These are phyloP conservation scores for Microstegium vimineum DNA, from an alignment of 176 grass and related monocot genomes.

Conservation along the genomic window DNA sequence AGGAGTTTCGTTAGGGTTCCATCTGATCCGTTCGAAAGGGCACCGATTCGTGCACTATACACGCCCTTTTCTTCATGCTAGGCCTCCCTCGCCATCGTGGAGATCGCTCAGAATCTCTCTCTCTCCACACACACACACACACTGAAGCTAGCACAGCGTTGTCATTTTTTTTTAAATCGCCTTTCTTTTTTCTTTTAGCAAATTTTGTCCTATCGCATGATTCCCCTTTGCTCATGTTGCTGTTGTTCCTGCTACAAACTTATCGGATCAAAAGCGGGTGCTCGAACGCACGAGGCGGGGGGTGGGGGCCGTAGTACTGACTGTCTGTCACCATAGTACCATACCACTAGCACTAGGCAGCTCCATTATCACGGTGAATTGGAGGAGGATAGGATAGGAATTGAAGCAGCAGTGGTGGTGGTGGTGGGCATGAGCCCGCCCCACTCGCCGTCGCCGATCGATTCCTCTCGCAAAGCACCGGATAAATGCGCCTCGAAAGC, in stretches of 20 bases:
- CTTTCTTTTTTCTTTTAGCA: background rate
- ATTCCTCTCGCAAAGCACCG: background rate
- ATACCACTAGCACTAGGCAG: constrained; percentile 1
- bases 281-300: background rate
- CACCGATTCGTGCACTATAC: background rate
- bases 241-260: background rate
- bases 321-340: constrained; percentile 22
- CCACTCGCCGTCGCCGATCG: constrained; percentile 14
- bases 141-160: background rate
- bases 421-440: constrained; percentile 19
- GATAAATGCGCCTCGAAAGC: background rate
- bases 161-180: background rate
- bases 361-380: background rate
- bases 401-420: background rate
- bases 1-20: constrained; percentile 2
- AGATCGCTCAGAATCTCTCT: constrained; percentile 15
- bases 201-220: background rate
- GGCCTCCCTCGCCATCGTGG: background rate
- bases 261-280: constrained; percentile 31
- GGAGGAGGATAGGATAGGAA: background rate
- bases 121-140: too few relatives aligned
- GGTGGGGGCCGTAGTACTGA: constrained; percentile 18
- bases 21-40: constrained; percentile 22
- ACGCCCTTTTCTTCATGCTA: background rate
- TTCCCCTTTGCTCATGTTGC: background rate